A percentile compares a stretch with the other conserved stretches of the same genome.
Conservation (phyloP, 2,329 filamentous ascomycete species). For the Claviceps paspali region DNA sequence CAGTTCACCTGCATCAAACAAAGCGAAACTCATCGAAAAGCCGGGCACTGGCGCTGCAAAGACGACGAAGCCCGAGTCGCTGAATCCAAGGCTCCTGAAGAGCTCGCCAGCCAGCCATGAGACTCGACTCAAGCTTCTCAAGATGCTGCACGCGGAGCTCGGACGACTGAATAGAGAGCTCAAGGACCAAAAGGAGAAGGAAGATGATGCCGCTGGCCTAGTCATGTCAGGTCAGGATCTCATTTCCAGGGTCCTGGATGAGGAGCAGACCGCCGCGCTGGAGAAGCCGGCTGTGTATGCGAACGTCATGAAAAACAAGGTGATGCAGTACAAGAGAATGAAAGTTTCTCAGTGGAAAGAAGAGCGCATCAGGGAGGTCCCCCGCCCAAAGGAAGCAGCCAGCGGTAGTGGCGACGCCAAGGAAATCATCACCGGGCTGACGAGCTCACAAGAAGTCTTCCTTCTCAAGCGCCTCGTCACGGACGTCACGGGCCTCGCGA, state of each 20-base stretch:
- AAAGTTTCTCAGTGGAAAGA: constrained; percentile 53
- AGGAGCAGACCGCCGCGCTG: constrained; percentile 61
- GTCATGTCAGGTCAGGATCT: constrained; percentile 49
- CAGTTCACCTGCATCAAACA: neutral
- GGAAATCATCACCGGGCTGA: constrained; percentile 55
- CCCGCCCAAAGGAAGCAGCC: neutral
- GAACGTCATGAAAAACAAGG: constrained; percentile 70
- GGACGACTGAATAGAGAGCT: constrained; percentile 51
- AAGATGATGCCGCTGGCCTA: constrained; percentile 22
- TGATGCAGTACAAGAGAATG: constrained; percentile 67
- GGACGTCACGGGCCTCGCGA: constrained; percentile 45
- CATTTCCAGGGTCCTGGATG: constrained; percentile 53
- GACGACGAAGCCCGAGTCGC: constrained; percentile 27
- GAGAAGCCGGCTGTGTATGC: constrained; percentile 58
- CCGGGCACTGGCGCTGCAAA: neutral
- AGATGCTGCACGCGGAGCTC: constrained; percentile 50
- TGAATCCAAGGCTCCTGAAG: constrained; percentile 53
- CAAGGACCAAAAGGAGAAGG: constrained; percentile 31
- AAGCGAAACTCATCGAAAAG: neutral
- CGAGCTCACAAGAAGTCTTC: constrained; percentile 48
- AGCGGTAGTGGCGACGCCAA: constrained; percentile 24
- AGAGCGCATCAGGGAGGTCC: constrained; percentile 28
- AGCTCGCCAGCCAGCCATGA: constrained; percentile 41
- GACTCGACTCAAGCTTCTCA: constrained; percentile 41
- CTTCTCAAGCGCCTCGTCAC: constrained; percentile 49